Evolutionary conservation across 371 early-diverging fungal species (phyloP).

Genomic region (Capillidium rhysosporum): DNA sequence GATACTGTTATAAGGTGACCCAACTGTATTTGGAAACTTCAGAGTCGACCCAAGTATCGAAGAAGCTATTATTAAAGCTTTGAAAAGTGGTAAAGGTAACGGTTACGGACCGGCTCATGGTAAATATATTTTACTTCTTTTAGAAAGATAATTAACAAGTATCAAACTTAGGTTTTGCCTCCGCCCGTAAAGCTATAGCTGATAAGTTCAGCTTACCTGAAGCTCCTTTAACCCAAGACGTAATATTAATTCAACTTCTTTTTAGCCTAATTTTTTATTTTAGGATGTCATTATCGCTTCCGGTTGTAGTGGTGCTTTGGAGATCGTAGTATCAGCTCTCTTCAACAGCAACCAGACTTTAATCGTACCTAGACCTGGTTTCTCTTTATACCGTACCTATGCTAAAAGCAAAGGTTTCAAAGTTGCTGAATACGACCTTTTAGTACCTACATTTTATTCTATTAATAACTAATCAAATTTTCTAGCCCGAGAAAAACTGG

Average conservation of each 20-base stretch:
- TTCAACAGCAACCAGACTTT: slow-evolving; percentile 68
- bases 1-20: slow-evolving; percentile 35
- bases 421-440: slow-evolving; percentile 49
- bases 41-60: slow-evolving; percentile 42
- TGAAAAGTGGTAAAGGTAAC: slow-evolving; percentile 18
- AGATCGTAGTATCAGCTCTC: slow-evolving; percentile 50
- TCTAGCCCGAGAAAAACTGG: slow-evolving; percentile 58
- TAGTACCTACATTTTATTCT: slow-evolving; percentile 18
- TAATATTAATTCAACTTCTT: slow-evolving; percentile 11
- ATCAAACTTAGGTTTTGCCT: slow-evolving; percentile 21
- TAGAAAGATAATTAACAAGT: not conserved
- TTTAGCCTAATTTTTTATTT: slow-evolving; percentile 7
- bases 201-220: slow-evolving; percentile 31
- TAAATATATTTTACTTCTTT: slow-evolving; percentile 14
- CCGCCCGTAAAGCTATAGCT: slow-evolving; percentile 64
- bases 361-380: slow-evolving; percentile 72
- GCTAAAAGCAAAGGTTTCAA: slow-evolving; percentile 63
- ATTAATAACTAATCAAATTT: not conserved
- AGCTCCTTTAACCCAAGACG: slow-evolving; percentile 41
- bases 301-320: slow-evolving; percentile 72
- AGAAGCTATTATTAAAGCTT: slow-evolving; percentile 41
- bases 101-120: slow-evolving; percentile 80
- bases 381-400: slow-evolving; percentile 68
- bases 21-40: slow-evolving; percentile 82
- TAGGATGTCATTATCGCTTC: slow-evolving; percentile 65